Evolutionary conservation across 345 rosid species (phyloP).

Genomic region (Raphanus raphanistrum): DNA sequence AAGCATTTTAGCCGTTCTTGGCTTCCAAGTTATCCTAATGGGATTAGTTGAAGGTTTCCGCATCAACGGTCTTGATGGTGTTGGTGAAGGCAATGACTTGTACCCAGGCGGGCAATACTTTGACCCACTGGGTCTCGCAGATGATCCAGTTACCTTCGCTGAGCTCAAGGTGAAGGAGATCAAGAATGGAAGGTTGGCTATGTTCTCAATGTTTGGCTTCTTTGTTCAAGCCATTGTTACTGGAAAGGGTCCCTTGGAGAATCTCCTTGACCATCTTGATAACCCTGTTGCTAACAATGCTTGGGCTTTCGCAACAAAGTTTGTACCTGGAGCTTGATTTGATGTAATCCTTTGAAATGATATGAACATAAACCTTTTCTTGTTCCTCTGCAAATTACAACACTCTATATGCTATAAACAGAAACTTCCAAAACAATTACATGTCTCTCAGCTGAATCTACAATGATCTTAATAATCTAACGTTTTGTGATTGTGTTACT

Average conservation of each 20-base stretch:
- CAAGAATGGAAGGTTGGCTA: conserved; percentile 90
- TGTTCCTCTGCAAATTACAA: conserved; percentile 32
- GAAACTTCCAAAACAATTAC: conserved; percentile 7
- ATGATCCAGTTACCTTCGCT: conserved; percentile 79
- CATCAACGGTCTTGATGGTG: conserved; percentile 89
- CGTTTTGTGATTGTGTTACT: conserved; percentile 20
- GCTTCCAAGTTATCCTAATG: conserved; percentile 87
- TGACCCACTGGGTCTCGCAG: conserved; percentile 87
- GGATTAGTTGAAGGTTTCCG: conserved; percentile 93
- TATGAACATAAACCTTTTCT: conserved; percentile 37
- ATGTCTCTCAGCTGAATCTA: conserved; percentile 31
- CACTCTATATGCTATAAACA: conserved; percentile 37
- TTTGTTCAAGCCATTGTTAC: conserved; percentile 95
- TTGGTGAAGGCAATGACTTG: conserved; percentile 90
- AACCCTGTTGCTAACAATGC: conserved; percentile 97
- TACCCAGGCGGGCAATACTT: conserved; percentile 92
- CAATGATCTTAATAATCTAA: conserved; percentile 33
- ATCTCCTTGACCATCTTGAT: conserved; percentile 86
- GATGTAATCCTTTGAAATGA: conserved; percentile 21
- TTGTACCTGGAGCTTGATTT: conserved; percentile 73
- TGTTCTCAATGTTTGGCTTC: conserved; percentile 99
- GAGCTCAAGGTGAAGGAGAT: conserved; percentile 98
- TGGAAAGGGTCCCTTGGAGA: conserved; percentile 93
- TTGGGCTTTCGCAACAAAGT: conserved; percentile 95
- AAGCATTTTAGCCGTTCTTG: conserved; percentile 91